A percentile compares a stretch with the other conserved stretches of the same genome.
Conservation (phyloP, 2,329 filamentous ascomycete species). For the Simplicillium aogashimaense region DNA sequence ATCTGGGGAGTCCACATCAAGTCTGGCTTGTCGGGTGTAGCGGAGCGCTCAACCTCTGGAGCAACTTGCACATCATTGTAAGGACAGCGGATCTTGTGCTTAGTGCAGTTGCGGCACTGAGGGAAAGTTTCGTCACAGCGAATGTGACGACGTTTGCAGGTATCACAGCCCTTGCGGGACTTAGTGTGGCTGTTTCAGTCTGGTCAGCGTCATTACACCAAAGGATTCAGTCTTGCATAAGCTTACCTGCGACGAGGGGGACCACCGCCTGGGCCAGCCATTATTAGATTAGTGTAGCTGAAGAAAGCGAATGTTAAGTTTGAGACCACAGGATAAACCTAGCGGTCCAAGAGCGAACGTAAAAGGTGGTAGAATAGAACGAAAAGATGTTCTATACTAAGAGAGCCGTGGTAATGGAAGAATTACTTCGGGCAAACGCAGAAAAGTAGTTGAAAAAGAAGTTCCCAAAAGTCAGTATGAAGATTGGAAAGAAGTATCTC, state of each 20-base stretch:
- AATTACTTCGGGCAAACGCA: too few relatives aligned
- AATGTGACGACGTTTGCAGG: constrained; percentile 95
- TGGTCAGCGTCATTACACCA: constrained; percentile 10
- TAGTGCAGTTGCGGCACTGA: constrained; percentile 97
- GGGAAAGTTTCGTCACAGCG: constrained; percentile 96
- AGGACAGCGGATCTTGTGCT: constrained; percentile 96
- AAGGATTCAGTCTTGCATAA: constrained; percentile 1
- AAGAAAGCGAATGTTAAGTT: constrained; percentile 17
- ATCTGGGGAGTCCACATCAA: constrained; percentile 83
- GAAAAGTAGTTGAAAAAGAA: constrained; percentile 2
- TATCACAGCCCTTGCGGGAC: constrained; percentile 96
- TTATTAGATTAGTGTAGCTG: constrained; percentile 29
- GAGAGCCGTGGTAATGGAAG: too few relatives aligned
- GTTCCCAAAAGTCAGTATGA: constrained; percentile 1
- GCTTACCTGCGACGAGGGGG: constrained; percentile 64
- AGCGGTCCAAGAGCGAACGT: background rate
- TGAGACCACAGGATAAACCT: background rate
- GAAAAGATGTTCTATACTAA: background rate
- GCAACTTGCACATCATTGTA: constrained; percentile 81
- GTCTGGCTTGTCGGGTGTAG: constrained; percentile 52
- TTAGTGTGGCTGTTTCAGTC: constrained; percentile 73
- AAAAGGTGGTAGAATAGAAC: background rate
- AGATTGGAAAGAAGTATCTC: background rate
- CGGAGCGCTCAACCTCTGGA: constrained; percentile 48
- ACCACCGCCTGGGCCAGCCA: constrained; percentile 92